A percentile compares a stretch with the other conserved stretches of the same genome.
phyloP scores from a whole-genome alignment of 805 yeast species.

The Schwanniomyces pseudopolymorphus region DNA sequence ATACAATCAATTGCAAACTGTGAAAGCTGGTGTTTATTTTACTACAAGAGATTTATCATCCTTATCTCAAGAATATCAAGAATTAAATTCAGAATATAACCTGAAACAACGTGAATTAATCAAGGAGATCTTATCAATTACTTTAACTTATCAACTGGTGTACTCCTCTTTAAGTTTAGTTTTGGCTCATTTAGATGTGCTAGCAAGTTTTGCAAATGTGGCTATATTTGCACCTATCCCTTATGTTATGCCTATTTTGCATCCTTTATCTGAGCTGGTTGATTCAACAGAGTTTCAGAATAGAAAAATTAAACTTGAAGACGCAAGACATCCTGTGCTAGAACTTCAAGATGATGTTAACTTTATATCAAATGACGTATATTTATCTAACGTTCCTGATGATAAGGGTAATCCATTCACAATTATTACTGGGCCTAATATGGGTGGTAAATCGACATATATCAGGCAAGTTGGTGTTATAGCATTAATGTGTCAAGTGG shows the following conservation, averaged over 20 bases:
- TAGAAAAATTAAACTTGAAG: constrained; percentile 55
- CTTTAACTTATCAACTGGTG: constrained; percentile 78
- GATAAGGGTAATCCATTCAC: constrained; percentile 58
- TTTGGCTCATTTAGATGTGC: constrained; percentile 78
- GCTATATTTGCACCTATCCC: constrained; percentile 77
- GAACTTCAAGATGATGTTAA: constrained; percentile 88
- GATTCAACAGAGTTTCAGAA: constrained; percentile 23
- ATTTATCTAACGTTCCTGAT: constrained; percentile 45
- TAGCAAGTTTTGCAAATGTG: constrained; percentile 81
- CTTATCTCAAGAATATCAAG: constrained; percentile 58
- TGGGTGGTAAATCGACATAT: constrained; percentile 68
- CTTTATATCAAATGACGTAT: constrained; percentile 92
- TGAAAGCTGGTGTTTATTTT: constrained; percentile 93
- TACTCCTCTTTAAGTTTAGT: constrained; percentile 64
- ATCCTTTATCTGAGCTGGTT: constrained; percentile 43
- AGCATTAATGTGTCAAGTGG: constrained; percentile 83
- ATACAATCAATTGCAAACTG: constrained; percentile 82
- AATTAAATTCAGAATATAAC: constrained; percentile 66
- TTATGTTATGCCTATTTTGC: constrained; percentile 72
- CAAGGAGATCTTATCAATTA: constrained; percentile 76
- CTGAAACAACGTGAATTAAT: constrained; percentile 76
- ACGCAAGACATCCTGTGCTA: constrained; percentile 93
- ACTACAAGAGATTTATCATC: constrained; percentile 66
- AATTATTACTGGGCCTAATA: constrained; percentile 70
- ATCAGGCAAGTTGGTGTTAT: constrained; percentile 88